Evolutionary conservation across 495 filamentous ascomycete species (phyloP), one percentile per base, ranked within the genome.

Genomic region (Tricharina praecox): DNA sequence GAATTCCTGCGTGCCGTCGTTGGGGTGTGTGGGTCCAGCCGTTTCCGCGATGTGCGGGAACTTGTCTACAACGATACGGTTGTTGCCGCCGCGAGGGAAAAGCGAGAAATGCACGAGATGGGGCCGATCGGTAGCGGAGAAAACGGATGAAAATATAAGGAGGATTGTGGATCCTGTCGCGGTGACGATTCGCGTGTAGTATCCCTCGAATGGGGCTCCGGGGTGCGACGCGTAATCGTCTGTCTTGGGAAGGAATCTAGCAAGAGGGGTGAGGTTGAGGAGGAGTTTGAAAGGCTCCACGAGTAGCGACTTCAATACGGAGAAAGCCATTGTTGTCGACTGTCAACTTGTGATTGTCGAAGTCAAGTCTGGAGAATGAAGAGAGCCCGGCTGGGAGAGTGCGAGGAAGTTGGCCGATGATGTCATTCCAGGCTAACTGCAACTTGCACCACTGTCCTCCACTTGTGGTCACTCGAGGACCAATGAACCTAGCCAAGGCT

Each of bases 21-120:
- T 20, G 20, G n/a, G 11, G 1, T 13, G 8, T 8, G 19, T 25
- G 2, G 21, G 21, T 26, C 56, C 45, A 20, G 24, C 20, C 30
- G 47, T 28, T 32, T 54, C 55, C 19, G 38, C 48, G 40, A 49
- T 47, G 20, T 42, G 32, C 19, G 57, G 56, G 56, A 53, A 60
- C 23, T 35, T 18, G 34, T 60, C 38, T 18, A 55, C 34, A 13
- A 49, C 37, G 11, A 49, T 41, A 3, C 36, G 47, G 32, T 39
- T n/a, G 25, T 5, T n/a, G 18, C 13, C 10, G 28, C 18, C 13
- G 0, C 44, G 38, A 0, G 68, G 67, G 38, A 66, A 58, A 52
- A 69, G 68, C 3, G 61, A 67, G 50, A 70, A 65, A 48, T 67
- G 67, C n/a, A 70, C 24, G 48, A 63, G 61, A 50, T 71, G 58